Evolutionary conservation across 1,139 yeast genomes (phyloP).

Genomic region (Blastobotrys indianensis): DNA sequence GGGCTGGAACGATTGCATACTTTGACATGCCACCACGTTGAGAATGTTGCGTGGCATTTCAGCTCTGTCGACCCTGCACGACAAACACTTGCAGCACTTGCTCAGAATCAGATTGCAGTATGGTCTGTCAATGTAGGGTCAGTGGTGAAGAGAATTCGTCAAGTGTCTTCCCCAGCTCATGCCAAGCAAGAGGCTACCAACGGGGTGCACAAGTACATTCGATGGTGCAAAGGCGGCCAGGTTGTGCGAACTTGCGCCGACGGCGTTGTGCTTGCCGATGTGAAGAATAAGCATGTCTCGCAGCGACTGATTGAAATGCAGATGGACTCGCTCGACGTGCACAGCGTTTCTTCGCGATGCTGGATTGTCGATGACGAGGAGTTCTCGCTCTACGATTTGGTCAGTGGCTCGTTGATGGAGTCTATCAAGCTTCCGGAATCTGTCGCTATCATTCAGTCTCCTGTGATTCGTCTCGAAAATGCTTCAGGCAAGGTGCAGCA

Average conservation of each 20-base stretch:
- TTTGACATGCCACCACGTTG: constrained; percentile 1
- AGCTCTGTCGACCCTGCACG: constrained; percentile 3
- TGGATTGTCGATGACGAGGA: constrained; percentile 7
- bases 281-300: constrained; percentile 6
- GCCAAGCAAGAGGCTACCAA: not conserved
- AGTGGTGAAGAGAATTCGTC: constrained; percentile 5
- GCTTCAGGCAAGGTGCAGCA: constrained; percentile 5
- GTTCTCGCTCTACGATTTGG: constrained; percentile 1
- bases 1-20: not conserved
- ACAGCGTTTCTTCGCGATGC: constrained; percentile 6
- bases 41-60: constrained; percentile 9
- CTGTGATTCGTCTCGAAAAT: constrained; percentile 5
- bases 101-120: not conserved
- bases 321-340: not conserved
- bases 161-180: not conserved
- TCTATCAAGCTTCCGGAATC: constrained; percentile 6
- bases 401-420: constrained; percentile 4
- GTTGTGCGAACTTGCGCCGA: not conserved
- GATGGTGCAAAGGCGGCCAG: constrained; percentile 10
- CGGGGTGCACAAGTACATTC: not conserved
- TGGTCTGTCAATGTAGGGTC: constrained; percentile 8
- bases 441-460: constrained; percentile 7
- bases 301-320: not conserved
- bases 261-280: constrained; percentile 2
- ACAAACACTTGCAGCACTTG: constrained; percentile 4